A percentile compares a stretch with the other conserved stretches of the same genome.
phyloP scores from a whole-genome alignment of 2,329 filamentous ascomycete species.

The Colletotrichum tabaci region DNA sequence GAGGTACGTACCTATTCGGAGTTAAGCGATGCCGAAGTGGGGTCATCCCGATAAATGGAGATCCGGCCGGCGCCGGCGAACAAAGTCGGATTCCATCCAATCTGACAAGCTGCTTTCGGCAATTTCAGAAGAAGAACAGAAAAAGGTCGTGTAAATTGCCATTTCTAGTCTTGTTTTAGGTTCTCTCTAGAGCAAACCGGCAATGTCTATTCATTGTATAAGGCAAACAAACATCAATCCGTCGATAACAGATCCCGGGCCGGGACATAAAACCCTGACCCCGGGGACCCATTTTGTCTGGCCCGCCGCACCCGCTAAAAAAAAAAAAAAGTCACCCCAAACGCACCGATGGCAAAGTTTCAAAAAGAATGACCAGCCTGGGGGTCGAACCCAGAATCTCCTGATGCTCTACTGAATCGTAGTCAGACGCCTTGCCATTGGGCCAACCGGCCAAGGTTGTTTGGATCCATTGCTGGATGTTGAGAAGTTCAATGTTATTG shows the following conservation, averaged over 20 bases:
- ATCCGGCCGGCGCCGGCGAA: neutral
- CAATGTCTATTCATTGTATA: too few species aligned
- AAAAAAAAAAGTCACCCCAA: neutral
- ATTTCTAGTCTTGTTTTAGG: neutral
- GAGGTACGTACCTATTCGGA: constrained; percentile 26
- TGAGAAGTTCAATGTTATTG: accelerated
- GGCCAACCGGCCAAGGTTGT: constrained; percentile 48
- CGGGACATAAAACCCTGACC: constrained; percentile 23
- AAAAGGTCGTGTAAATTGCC: neutral
- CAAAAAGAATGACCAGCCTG: constrained; percentile 40
- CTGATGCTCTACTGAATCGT: constrained; percentile 47
- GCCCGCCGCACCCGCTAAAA: constrained; percentile 30
- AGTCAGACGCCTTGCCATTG: constrained; percentile 62
- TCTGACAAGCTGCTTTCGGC: neutral
- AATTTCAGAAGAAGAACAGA: too few species aligned
- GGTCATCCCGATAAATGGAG: neutral
- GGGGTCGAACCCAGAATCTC: constrained; percentile 43
- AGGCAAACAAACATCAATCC: too few species aligned
- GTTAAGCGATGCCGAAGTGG: constrained; percentile 15
- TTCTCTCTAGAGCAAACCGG: too few species aligned
- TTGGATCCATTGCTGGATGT: constrained; percentile 14
- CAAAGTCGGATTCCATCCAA: neutral
- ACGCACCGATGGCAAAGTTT: neutral
- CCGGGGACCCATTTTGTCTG: constrained; percentile 25
- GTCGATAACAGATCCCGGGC: constrained; percentile 22